Percentiles rank a stretch among this genome's conserved stretches.
Conservation (phyloP, 495 filamentous ascomycete species). For the Aspergillus asperescens region DNA sequence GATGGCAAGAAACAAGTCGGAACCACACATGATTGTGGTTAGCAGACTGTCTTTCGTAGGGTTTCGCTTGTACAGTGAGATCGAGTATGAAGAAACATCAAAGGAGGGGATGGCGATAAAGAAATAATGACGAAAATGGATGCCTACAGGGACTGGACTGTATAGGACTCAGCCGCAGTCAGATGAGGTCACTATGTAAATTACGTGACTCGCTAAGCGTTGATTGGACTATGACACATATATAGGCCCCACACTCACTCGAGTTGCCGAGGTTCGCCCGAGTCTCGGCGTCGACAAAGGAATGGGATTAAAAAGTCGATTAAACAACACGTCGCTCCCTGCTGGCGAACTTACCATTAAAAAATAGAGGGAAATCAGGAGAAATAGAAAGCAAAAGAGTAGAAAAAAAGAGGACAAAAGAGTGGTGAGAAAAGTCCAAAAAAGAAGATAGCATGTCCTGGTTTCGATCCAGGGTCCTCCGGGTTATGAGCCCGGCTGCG, state of each 20-base stretch:
- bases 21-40: conserved; percentile 54
- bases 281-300: background rate
- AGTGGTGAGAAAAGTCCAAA: too few species aligned
- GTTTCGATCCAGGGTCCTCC: conserved; percentile 18
- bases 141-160: background rate
- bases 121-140: background rate
- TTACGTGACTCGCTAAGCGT: background rate
- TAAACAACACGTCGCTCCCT: too few species aligned
- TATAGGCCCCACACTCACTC: too few species aligned
- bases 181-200: background rate
- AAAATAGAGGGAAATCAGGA: too few species aligned
- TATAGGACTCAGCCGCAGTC: background rate
- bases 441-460: conserved; percentile 12
- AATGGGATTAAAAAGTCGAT: background rate
- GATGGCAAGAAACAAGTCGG: conserved; percentile 83
- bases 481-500: conserved; percentile 16
- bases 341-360: too few species aligned
- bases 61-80: background rate
- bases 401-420: background rate
- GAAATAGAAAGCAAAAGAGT: background rate
- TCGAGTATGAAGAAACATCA: too few species aligned
- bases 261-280: background rate
- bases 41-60: background rate
- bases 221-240: too few species aligned
- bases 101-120: too few species aligned